Evolutionary conservation across 1,284 basidiomycete genomes (phyloP).

Genomic region (Phellopilus nigrolimitatus): DNA sequence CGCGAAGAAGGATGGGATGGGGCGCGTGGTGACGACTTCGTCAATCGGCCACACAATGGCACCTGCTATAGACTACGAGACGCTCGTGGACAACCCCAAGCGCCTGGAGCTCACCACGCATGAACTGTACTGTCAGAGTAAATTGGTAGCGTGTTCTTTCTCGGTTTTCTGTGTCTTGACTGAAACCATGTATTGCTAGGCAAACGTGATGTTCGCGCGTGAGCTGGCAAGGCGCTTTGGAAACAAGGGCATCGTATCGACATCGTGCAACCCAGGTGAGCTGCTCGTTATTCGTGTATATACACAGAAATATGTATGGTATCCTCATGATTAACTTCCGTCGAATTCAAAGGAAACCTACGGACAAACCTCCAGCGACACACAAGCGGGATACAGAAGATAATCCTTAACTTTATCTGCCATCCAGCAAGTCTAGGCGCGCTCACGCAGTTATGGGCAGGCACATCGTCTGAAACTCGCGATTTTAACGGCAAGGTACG

Average conservation of each 20-base stretch:
- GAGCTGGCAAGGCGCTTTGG: too few species aligned
- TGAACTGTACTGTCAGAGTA: constrained; percentile 42
- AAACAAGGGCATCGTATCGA: too few species aligned
- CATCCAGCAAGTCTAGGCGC: constrained; percentile 17
- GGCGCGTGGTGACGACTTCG: constrained; percentile 39
- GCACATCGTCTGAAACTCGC: constrained; percentile 19
- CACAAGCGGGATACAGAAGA: not conserved
- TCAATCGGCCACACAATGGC: constrained; percentile 34
- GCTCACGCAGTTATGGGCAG: constrained; percentile 23
- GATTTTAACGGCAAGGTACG: constrained; percentile 22
- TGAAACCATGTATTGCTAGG: too few species aligned
- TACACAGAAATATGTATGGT: too few species aligned
- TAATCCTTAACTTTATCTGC: not conserved
- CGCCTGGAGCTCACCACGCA: constrained; percentile 27
- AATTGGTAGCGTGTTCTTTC: constrained; percentile 33
- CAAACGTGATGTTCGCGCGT: too few species aligned
- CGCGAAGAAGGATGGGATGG: constrained; percentile 30
- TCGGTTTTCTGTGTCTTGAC: not conserved
- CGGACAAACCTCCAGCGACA: constrained; percentile 2
- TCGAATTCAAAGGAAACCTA: constrained; percentile 5
- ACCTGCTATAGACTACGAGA: constrained; percentile 31
- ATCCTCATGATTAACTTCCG: too few species aligned
- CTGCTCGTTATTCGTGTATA: too few species aligned
- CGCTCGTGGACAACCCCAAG: constrained; percentile 28
- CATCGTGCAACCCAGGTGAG: too few species aligned